Percentiles rank a stretch among this genome's conserved stretches.
Conservation (phyloP, 2,329 filamentous ascomycete genomes). For the Exophiala sp. region DNA sequence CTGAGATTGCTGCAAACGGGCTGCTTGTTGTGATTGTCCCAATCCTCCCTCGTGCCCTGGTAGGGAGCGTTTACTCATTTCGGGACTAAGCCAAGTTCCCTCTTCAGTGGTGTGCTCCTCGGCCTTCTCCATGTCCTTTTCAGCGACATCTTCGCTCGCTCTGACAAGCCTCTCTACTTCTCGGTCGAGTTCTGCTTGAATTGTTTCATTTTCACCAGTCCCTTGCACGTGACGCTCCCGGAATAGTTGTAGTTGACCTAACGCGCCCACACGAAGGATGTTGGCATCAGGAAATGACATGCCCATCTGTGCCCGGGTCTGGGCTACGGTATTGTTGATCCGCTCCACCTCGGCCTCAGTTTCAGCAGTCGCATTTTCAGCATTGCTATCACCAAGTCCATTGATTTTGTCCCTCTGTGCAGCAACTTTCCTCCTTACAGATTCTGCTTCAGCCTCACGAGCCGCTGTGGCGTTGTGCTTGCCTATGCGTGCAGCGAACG, state of each 20-base stretch:
- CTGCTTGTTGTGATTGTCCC: background rate
- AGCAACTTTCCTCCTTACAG: conserved; percentile 22
- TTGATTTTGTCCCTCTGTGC: conserved; percentile 16
- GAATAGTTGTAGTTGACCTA: conserved; percentile 43
- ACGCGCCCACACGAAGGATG: conserved; percentile 43
- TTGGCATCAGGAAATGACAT: conserved; percentile 46
- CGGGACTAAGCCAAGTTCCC: conserved; percentile 34
- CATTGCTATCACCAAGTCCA: conserved; percentile 1
- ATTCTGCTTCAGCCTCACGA: conserved; percentile 38
- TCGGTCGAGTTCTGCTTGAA: conserved; percentile 37
- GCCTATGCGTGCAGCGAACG: conserved; percentile 46
- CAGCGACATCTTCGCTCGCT: conserved; percentile 51
- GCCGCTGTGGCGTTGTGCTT: conserved; percentile 46
- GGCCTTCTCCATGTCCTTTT: conserved; percentile 42
- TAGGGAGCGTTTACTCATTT: conserved; percentile 19
- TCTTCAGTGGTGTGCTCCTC: conserved; percentile 36
- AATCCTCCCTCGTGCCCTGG: background rate
- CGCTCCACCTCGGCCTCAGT: conserved; percentile 18
- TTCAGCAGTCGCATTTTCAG: conserved; percentile 12
- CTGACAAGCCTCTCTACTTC: conserved; percentile 46
- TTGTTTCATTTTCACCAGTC: conserved; percentile 48
- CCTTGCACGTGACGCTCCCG: conserved; percentile 51
- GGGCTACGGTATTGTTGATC: conserved; percentile 36
- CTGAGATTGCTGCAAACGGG: background rate
- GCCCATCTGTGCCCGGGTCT: conserved; percentile 38